These are phyloP conservation scores for Bryoerythrophyllum caledonicum DNA, from an alignment of 225 moss, liverwort and hornwort species.

Conservation along the genomic window DNA sequence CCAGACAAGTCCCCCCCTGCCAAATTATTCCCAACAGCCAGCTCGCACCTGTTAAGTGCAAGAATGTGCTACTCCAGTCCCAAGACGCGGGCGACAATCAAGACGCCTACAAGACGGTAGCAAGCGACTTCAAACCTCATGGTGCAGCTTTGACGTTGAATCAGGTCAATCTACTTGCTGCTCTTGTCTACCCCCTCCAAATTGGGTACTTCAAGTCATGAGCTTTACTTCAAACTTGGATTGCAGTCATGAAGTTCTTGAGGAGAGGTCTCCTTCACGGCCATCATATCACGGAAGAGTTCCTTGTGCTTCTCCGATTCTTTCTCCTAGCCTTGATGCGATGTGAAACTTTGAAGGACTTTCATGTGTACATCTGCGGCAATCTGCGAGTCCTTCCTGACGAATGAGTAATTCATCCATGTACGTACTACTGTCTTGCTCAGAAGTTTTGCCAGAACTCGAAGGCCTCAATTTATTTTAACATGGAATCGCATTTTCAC, in stretches of 20 bases:
- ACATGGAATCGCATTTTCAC: constrained; percentile 7
- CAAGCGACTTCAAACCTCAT: neutral
- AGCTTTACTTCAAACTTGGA: neutral
- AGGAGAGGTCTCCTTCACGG: neutral
- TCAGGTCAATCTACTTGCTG: neutral
- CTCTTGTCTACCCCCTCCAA: neutral
- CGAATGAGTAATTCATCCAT: neutral
- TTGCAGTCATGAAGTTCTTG: neutral
- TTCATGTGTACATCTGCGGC: neutral
- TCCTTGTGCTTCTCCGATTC: constrained; percentile 10
- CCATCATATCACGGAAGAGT: constrained; percentile 11
- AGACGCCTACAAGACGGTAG: constrained; percentile 20
- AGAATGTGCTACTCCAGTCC: constrained; percentile 21
- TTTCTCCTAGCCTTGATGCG: constrained; percentile 2
- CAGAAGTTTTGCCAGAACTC: constrained; percentile 17
- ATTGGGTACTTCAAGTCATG: neutral
- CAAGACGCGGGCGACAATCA: constrained; percentile 20
- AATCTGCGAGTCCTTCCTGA: neutral
- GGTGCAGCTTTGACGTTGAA: neutral
- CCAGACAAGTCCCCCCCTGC: constrained; percentile 19
- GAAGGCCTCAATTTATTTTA: neutral
- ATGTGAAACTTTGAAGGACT: neutral
- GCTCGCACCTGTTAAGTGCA: constrained; percentile 7
- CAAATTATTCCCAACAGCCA: constrained; percentile 3
- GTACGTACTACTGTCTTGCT: neutral